phyloP scores from a whole-genome alignment of 2,329 filamentous ascomycete genomes.

The Ophiosphaerella korrae region DNA sequence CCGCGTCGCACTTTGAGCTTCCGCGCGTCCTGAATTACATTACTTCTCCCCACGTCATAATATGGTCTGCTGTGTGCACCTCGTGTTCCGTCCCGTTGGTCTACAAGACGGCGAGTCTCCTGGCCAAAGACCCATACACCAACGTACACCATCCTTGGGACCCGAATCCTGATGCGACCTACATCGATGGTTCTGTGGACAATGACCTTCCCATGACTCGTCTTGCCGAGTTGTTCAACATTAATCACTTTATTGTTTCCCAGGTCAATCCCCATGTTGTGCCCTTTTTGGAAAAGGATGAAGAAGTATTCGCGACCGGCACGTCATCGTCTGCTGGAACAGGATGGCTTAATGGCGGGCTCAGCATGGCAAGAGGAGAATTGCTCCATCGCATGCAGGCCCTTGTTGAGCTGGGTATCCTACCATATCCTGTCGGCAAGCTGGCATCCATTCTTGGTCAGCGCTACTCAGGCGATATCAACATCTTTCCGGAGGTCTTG shows the following conservation, averaged over 20 bases:
- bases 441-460: conserved; percentile 82
- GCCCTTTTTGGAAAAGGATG: conserved; percentile 80
- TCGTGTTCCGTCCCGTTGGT: conserved; percentile 91
- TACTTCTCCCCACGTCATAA: conserved; percentile 90
- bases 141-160: conserved; percentile 83
- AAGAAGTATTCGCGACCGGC: conserved; percentile 54
- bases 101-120: conserved; percentile 77
- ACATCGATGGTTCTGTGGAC: conserved; percentile 94
- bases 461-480: conserved; percentile 93
- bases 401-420: conserved; percentile 77
- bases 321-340: conserved; percentile 50
- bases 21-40: conserved; percentile 89
- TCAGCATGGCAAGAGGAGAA: conserved; percentile 77
- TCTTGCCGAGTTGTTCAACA: conserved; percentile 93
- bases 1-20: conserved; percentile 83
- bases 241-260: conserved; percentile 97
- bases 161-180: conserved; percentile 74
- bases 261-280: conserved; percentile 96
- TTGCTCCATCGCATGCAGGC: conserved; percentile 80
- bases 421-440: conserved; percentile 80
- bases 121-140: conserved; percentile 84
- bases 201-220: conserved; percentile 91
- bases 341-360: conserved; percentile 69
- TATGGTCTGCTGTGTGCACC: conserved; percentile 95
- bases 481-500: conserved; percentile 81